Evolutionary conservation across 2,329 filamentous ascomycete genomes (phyloP), one percentile per base, ranked within the genome.

Genomic region (Diplodia sapinea): DNA sequence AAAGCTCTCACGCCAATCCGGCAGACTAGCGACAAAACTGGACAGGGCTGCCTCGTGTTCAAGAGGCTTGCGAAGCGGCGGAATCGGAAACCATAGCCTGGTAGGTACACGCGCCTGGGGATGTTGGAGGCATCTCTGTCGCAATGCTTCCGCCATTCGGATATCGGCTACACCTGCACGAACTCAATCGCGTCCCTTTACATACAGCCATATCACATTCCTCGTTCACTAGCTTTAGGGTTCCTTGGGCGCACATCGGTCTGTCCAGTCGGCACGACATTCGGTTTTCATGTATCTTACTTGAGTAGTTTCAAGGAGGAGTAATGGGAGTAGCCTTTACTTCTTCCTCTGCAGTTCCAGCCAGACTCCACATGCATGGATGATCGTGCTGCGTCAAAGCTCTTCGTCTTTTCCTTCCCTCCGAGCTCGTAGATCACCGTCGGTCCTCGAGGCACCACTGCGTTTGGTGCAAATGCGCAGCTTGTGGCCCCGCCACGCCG

Each of bases 211-310:
- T 26, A 31, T 51, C 50, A 36, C 47, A 36, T 55, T 20, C 43
- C 62, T 65, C 62, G 15, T 55, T 55, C 50, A 17, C 36, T 55
- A 65, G 59, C 59, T 54, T 43, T 55, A 17, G 23, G 62, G 50
- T 65, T 65, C 20, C 55, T 65, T 54, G 62, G 62, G 36, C 50
- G 43, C 31, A 33, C 62, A 26, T 54, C 36, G 62, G 62, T 65
- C 62, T 38, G n/a, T 63, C 29, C n/a, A 40, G 51, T 43, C 50
- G 62, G 62, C 47, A 55, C 62, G 62, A 65, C 50, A 17, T 65
- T 54, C 49, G 36, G 50, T 65, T 51, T 63, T 63, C 59, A 54
- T 65, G 51, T 55, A 65, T 65, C 62, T 65, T 65, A 65, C 62
- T 65, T 55, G 49, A 50, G 50, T 65, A 65, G 62, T 65, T 65